Evolutionary conservation across 306 rosid genomes (phyloP), one percentile per base, ranked within the genome.

Genomic region (Amphicarpaea edgeworthii): DNA sequence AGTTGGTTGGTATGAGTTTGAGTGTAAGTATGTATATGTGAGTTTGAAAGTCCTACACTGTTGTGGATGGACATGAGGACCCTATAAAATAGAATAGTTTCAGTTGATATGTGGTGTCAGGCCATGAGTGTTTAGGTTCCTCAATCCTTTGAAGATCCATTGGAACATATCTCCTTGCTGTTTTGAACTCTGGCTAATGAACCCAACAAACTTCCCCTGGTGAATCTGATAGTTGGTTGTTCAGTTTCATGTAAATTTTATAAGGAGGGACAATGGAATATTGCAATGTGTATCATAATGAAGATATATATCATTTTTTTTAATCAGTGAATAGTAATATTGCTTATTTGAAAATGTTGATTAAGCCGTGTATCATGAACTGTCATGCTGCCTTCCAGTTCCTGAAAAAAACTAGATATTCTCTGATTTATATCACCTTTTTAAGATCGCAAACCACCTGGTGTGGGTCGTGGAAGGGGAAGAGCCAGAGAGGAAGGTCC

Each of bases 401-500:
- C 4, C 53, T n/a, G 15, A 17, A 54, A 46, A 46, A 80, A 47
- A 12, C 20, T 41, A 43, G 43, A 24, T 20, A 23, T 41, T 30
- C 17, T 70, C 55, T 81, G 26, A 81, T 70, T 30, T 17, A 28
- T 54, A 63, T 17, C 41, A 26, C 66, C 46, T 50, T 69, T 79
- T 77, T 23, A 72, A 93, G 98, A 93, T 73, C 87, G 98, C 83
- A 93, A 89, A 83, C 98, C 98, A 49, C 98, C 90, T 67, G 96
- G 96, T 15, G 93, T 93, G 43, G 98, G 98, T 15, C 97, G 95
- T 60, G 98, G 95, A 24, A 89, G 97, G 84, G 98, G 98, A 61
- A 88, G 98, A 85, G 93, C 90, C 46, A 86, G 96, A 64, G 98
- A 93, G 57, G 98, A 93, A 21, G 89, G 86, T 71, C 62, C 87